Evolutionary conservation across 257 asterid genomes (phyloP).

Genomic region (Salvia miltiorrhiza): DNA sequence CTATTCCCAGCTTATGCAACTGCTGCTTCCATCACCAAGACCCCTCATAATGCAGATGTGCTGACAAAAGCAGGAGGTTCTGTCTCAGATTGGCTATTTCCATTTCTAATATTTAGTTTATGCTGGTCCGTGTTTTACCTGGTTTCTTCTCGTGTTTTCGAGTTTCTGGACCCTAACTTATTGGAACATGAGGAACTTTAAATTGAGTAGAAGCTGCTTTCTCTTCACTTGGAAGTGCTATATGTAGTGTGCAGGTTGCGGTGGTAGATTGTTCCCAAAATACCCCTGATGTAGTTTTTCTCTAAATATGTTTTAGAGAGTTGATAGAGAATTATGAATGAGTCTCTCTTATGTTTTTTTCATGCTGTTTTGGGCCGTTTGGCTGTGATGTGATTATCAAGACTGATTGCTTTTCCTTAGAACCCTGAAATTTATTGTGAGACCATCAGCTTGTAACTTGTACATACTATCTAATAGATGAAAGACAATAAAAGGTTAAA

Average conservation of each 20-base stretch:
- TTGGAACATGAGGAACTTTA: constrained; percentile 19
- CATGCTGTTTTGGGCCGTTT: background rate
- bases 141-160: constrained; percentile 22
- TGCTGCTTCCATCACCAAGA: constrained; percentile 34
- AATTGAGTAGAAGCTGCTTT: constrained; percentile 16
- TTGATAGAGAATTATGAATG: background rate
- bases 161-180: constrained; percentile 13
- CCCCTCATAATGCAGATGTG: constrained; percentile 35
- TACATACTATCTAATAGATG: background rate
- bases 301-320: background rate
- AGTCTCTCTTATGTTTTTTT: background rate
- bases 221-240: background rate
- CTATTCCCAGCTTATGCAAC: constrained; percentile 47
- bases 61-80: constrained; percentile 82
- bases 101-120: constrained; percentile 24
- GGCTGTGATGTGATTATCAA: background rate
- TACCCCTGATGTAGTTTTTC: constrained; percentile 11
- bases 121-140: constrained; percentile 34
- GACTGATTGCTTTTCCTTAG: background rate
- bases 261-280: background rate
- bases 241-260: background rate
- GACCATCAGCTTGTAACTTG: background rate
- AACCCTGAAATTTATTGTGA: background rate
- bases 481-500: background rate
- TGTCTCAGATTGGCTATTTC: constrained; percentile 34